Conservation (phyloP, 208 protist genomes). For the Zelonia costaricensis region DNA sequence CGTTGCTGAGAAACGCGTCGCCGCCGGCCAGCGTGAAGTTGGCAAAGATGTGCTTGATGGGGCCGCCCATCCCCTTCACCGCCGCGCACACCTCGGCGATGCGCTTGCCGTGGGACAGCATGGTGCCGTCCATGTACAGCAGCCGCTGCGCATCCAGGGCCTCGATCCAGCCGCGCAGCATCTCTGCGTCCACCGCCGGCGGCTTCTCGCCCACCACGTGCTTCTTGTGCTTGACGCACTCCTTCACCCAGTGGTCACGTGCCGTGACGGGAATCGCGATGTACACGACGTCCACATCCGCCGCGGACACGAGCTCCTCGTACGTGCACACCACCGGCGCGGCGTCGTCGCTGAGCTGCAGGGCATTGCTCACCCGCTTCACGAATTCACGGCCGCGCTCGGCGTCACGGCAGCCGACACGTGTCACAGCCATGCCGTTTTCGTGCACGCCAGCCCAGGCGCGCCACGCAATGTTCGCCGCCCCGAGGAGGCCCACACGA, state of each 20-base stretch:
- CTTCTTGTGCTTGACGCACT: constrained; percentile 54
- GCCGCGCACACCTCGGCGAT: constrained; percentile 29
- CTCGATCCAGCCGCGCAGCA: constrained; percentile 59
- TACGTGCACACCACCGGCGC: constrained; percentile 24
- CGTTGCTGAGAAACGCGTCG: constrained; percentile 33
- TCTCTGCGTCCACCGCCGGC: constrained; percentile 30
- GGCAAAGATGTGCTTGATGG: constrained; percentile 46
- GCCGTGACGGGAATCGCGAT: constrained; percentile 43
- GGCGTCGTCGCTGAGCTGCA: constrained; percentile 13
- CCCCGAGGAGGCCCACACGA: constrained; percentile 66
- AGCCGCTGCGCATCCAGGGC: constrained; percentile 37
- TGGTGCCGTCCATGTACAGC: constrained; percentile 71
- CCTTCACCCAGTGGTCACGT: constrained; percentile 42
- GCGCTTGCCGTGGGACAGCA: constrained; percentile 49
- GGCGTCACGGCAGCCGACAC: constrained; percentile 49
- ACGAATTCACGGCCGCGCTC: constrained; percentile 32
- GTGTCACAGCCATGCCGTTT: constrained; percentile 36
- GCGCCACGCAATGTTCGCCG: constrained; percentile 42
- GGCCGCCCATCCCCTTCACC: constrained; percentile 27
- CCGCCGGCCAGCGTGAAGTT: constrained; percentile 24
- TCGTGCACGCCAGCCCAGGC: constrained; percentile 44
- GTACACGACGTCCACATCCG: constrained; percentile 42
- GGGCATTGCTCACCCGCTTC: constrained; percentile 25
- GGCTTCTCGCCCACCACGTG: constrained; percentile 73
- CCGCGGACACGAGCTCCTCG: constrained; percentile 24